Base-by-base conservation (phyloP, 441 rosid species). In the Geranium incanum region DNA sequence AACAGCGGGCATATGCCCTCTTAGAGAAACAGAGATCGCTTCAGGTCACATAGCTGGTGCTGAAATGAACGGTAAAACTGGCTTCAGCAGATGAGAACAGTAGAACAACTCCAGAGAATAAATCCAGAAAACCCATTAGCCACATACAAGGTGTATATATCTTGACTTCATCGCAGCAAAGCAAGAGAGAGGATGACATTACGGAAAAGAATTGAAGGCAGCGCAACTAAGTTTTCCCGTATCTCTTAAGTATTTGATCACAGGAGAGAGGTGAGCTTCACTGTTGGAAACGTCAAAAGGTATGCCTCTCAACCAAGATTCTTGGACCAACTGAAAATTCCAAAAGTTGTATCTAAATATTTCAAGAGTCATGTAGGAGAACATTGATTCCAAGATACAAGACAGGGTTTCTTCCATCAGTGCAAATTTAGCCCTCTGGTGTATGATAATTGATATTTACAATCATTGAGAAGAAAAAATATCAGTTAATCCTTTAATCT, bases 401-500 rank as follows among this genome's bases (percentile, higher is more conserved):
- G 60, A 2, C 15, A 13, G 60, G 5, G 5, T 52, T 5, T 13
- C 18, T 16, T 52, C 60, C 60, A 52, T 16, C 60, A 52, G 21
- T 28, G 15, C 60, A n/a, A 50, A 3, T 4, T 16, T 3, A 52
- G 19, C 69, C 23, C 48, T 55, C 19, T 6, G 43, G 41, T 37
- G 70, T 67, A 72, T 55, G 2, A 57, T 64, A n/a, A 37, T 4
- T 39, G 43, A 70, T 52, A 15, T 52, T 13, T 13, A 52, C 60
- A 52, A 13, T 52, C 4, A 0, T 52, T 39, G 43, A 39, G 8
- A 39, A 52, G 33, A 15, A 13, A 52, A 13, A 15, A n/a, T 16
- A 15, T 5, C 64, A 57, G 62, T 55, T 19, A 69, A 68, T 55
- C 38, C 70, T 38, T 65, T 28, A 9, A 55, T 69, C 65, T 16